Base-by-base conservation (phyloP, 2,329 filamentous ascomycete species). In the Shiraia sp. region DNA sequence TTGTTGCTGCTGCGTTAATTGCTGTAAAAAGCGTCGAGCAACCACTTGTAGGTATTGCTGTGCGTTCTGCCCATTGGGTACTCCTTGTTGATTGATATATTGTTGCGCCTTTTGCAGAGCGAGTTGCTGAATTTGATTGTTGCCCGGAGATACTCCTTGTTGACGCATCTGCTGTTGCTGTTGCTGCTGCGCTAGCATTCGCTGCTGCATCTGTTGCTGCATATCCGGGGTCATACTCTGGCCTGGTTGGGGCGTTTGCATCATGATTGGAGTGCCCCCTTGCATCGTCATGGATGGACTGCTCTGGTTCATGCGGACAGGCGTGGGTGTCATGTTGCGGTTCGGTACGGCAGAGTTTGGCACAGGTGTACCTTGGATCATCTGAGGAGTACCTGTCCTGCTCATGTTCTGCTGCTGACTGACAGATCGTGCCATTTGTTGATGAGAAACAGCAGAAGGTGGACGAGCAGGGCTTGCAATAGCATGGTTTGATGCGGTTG, bases 391-490 rank as follows among this genome's bases (percentile, higher is more conserved):
- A 25, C 66, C 65, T 12, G 67, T 68, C 12, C 65, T 58, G 40
- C 66, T 69, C 48, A 64, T 53, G n/a, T 62, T 66, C 29, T 66
- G 65, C 45, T 70, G 67, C 40, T 70, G 68, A 47, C 66, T 70
- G 28, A 57, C 59, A 36, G 61, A 64, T 23, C 68, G 66, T 12
- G 58, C 63, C 68, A 71, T 71, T 15, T 61, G 57, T 25, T 69
- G 64, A 42, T 68, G 65, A 10, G 64, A 65, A n/a, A 71, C 55
- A 6, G 63, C 60, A 24, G 68, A 71, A n/a, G 62, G 61, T 23
- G 68, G 68, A 32, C 68, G 57, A 31, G 65, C 60, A 30, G 68
- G 68, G 38, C 67, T 70, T 31, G 65, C 66, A 15, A 66, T 67
- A 30, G 56, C 61, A 31, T 70, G 64, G 29, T 64, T 70, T 13